A percentile compares a stretch with the other conserved stretches of the same genome.
Evolutionary conservation across 202 grass and related monocot species (phyloP).

Genomic region (Brachypodium distachyon): DNA sequence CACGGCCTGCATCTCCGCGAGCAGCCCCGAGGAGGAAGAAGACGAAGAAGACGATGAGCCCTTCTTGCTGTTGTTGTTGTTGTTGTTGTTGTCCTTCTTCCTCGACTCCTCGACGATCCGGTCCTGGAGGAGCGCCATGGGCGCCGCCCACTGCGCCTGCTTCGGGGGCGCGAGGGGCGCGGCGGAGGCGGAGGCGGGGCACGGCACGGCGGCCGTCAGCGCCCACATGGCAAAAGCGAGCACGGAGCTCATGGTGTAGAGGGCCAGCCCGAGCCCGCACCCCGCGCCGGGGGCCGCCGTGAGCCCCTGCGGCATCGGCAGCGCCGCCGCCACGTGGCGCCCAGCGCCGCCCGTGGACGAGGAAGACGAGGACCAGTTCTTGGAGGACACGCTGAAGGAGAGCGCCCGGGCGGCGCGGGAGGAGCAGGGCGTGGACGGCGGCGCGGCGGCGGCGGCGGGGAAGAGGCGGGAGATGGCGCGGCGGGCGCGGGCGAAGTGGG

Average conservation of each 20-base stretch:
- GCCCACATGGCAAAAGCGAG: constrained; percentile 78
- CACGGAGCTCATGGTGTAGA: constrained; percentile 85
- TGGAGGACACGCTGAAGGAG: constrained; percentile 68
- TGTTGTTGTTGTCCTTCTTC: constrained; percentile 42
- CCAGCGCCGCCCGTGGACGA: too few relatives aligned
- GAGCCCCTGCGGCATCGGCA: background rate
- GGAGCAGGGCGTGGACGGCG: background rate
- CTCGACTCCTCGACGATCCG: constrained; percentile 56
- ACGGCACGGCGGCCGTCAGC: constrained; percentile 52
- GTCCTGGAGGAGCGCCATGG: constrained; percentile 60
- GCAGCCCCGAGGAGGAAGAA: constrained; percentile 12
- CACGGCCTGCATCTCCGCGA: constrained; percentile 73
- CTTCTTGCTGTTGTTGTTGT: too few relatives aligned
- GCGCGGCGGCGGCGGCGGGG: background rate
- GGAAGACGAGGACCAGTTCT: constrained; percentile 75
- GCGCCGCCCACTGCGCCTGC: constrained; percentile 56
- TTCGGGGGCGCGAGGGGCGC: constrained; percentile 39
- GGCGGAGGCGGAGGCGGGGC: background rate
- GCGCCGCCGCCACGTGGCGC: constrained; percentile 37
- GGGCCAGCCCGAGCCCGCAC: constrained; percentile 47
- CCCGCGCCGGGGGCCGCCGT: constrained; percentile 3
- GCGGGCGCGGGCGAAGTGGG: constrained; percentile 60
- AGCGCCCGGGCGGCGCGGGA: constrained; percentile 25
- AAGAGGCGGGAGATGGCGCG: constrained; percentile 59
- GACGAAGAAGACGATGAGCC: constrained; percentile 4